Evolutionary conservation across 2,329 filamentous ascomycete species (phyloP), one percentile per base, ranked within the genome.

Genomic region (Akanthomyces dipterigenus): DNA sequence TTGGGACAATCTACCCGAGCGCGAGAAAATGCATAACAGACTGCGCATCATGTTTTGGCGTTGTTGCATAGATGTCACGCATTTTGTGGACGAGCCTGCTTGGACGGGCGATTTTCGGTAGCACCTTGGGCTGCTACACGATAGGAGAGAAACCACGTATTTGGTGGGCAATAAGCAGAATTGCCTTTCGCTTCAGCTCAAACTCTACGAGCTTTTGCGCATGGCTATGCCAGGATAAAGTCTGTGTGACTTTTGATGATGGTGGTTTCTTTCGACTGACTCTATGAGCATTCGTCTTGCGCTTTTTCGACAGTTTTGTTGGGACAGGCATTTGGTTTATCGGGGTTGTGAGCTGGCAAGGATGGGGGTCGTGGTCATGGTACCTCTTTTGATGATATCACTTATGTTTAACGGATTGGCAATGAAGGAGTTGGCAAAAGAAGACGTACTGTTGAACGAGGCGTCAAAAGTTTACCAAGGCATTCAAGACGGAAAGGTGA

Each of bases 341-440:
- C 63, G 64, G 65, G 66, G 67, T 64, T 64, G 64, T 64, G 67
- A 66, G 66, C 64, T 65, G 65, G 59, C 18, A 49, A 24, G 58
- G 42, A 40, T 42, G 65, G 57, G 65, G 60, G 57, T 50, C 58
- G 70, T 64, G 65, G 67, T 67, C 67, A 73, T 70, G 70, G 74
- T 73, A 74, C 71, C 69, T 69, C 65, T 63, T 70, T 65, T 72
- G 63, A 73, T 67, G 71, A 72, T 65, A 69, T 67, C 66, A 67
- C 67, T 55, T 69, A 70, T 68, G 69, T 71, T 71, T 70, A 67
- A 73, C 65, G 69, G 70, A 67, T 64, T 63, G 64, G 68, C 65
- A 49, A 68, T 67, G 67, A 67, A 65, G 70, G 66, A 65, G 65
- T 58, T 65, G 64, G 64, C 65, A 64, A 64, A 64, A 64, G 63